phyloP scores from a whole-genome alignment of 306 rosid species.

The Castanea sativa region DNA sequence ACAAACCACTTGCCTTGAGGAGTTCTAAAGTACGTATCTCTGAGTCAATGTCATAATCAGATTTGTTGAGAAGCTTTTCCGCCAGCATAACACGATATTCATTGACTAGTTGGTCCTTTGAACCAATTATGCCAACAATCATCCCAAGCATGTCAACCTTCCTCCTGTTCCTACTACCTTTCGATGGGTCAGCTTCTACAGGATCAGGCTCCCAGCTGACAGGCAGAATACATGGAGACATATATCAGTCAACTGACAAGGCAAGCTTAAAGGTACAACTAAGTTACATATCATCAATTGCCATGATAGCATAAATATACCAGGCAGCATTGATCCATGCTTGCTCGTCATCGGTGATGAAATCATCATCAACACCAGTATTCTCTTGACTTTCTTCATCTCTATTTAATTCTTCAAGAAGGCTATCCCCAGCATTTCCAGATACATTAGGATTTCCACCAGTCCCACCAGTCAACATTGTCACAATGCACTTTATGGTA shows the following conservation, averaged over 20 bases:
- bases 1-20: slow-evolving; percentile 58
- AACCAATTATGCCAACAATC: slow-evolving; percentile 93
- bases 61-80: slow-evolving; percentile 91
- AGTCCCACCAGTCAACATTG: slow-evolving; percentile 94
- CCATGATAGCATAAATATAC: slow-evolving; percentile 35
- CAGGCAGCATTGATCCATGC: slow-evolving; percentile 84
- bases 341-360: slow-evolving; percentile 86
- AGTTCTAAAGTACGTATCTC: slow-evolving; percentile 96
- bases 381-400: slow-evolving; percentile 89
- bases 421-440: slow-evolving; percentile 94
- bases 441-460: slow-evolving; percentile 79
- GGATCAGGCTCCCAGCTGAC: slow-evolving; percentile 99
- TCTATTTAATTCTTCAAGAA: slow-evolving; percentile 95
- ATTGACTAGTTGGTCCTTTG: slow-evolving; percentile 91
- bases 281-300: background rate
- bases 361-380: slow-evolving; percentile 72
- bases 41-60: slow-evolving; percentile 90
- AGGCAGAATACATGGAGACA: slow-evolving; percentile 13
- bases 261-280: slow-evolving; percentile 7
- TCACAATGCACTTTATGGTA: slow-evolving; percentile 94
- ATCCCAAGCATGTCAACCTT: slow-evolving; percentile 98
- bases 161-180: slow-evolving; percentile 84
- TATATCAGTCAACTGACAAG: slow-evolving; percentile 17
- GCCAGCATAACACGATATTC: slow-evolving; percentile 99
- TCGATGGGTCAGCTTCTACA: slow-evolving; percentile 91